Conservation (phyloP, 805 yeast species). For the Limtongia smithiae region DNA sequence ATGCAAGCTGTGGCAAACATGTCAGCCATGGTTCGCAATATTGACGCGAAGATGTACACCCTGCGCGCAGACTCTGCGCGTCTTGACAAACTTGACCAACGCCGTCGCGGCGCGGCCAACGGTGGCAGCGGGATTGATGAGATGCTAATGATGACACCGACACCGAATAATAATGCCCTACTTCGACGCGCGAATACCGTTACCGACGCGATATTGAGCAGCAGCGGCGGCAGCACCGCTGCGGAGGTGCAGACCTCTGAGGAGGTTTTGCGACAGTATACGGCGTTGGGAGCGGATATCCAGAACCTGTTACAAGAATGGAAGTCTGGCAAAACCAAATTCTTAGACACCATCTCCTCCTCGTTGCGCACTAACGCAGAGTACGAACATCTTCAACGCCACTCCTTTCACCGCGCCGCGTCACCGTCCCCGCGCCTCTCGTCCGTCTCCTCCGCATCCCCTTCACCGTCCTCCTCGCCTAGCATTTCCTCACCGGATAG, state of each 20-base stretch:
- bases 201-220: background rate
- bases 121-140: no score
- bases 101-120: no score
- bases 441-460: background rate
- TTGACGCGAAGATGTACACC: slow-evolving; percentile 27
- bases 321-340: slow-evolving; percentile 20
- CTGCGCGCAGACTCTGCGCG: slow-evolving; percentile 24
- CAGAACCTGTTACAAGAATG: slow-evolving; percentile 21
- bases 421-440: background rate
- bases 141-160: background rate
- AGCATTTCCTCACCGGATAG: slow-evolving; percentile 19
- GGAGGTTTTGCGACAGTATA: slow-evolving; percentile 23
- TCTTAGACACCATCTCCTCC: slow-evolving; percentile 17
- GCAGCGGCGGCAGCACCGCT: background rate
- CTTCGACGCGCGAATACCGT: slow-evolving; percentile 9
- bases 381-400: background rate
- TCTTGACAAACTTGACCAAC: slow-evolving; percentile 10
- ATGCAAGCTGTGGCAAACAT: slow-evolving; percentile 17
- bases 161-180: slow-evolving; percentile 1
- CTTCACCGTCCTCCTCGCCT: slow-evolving; percentile 6
- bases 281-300: slow-evolving; percentile 21
- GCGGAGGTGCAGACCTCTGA: slow-evolving; percentile 5
- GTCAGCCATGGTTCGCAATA: slow-evolving; percentile 21
- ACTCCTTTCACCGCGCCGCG: background rate
- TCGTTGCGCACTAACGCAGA: no score